Evolutionary conservation across 2,329 filamentous ascomycete genomes (phyloP).

Genomic region (Sporothrix mexicana): DNA sequence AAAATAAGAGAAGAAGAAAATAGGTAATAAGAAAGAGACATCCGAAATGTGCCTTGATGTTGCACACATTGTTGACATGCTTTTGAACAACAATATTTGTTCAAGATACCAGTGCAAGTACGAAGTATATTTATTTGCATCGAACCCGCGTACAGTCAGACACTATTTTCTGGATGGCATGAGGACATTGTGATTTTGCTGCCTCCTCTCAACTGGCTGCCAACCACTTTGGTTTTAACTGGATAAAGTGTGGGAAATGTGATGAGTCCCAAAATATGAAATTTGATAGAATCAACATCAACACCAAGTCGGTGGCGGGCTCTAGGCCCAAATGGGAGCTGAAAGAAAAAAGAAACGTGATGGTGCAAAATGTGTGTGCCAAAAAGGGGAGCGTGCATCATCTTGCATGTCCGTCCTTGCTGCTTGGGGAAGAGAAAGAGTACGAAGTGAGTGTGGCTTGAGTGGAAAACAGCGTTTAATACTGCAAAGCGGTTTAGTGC

Average conservation of each 20-base stretch:
- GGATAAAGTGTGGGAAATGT: too few relatives aligned
- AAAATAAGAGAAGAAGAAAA: neutral
- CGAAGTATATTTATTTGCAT: too few relatives aligned
- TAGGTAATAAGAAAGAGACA: neutral
- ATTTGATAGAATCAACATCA: neutral
- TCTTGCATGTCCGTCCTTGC: neutral
- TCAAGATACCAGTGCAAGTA: neutral
- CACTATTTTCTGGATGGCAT: too few relatives aligned
- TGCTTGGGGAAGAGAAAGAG: neutral
- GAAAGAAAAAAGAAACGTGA: too few relatives aligned
- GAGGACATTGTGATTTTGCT: too few relatives aligned
- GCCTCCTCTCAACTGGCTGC: too few relatives aligned
- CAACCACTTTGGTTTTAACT: too few relatives aligned
- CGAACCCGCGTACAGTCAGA: too few relatives aligned
- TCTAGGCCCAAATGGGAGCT: neutral
- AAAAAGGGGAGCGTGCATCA: slow-evolving; percentile 24
- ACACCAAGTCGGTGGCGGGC: neutral
- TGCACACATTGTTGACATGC: neutral
- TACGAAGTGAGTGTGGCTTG: too few relatives aligned
- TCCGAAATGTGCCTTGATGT: neutral
- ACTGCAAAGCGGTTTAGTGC: neutral
- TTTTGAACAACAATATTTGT: neutral
- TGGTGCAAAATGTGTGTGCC: neutral
- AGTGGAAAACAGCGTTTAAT: too few relatives aligned
- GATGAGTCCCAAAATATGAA: neutral